Conservation (phyloP, 129 eudicot genomes). For the Dittrichia graveolens region DNA sequence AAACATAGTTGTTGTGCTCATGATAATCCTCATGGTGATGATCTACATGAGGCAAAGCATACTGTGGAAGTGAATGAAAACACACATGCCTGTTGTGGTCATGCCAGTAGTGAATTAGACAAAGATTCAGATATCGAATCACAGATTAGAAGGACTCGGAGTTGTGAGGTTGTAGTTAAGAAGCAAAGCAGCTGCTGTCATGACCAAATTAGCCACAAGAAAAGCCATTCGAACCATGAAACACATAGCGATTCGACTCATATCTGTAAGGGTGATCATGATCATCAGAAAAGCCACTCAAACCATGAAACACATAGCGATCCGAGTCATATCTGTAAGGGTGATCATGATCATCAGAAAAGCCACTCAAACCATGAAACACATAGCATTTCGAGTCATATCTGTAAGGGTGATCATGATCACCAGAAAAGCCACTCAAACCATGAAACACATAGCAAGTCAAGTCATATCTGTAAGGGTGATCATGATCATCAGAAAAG, state of each 20-base stretch:
- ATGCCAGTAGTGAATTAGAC: background rate
- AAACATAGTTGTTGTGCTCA: background rate
- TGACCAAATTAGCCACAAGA: constrained; percentile 26
- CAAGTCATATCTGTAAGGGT: too few relatives aligned
- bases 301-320: too few relatives aligned
- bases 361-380: too few relatives aligned
- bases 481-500: too few relatives aligned
- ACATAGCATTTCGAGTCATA: too few relatives aligned
- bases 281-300: too few relatives aligned
- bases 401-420: too few relatives aligned
- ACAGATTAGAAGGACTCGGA: constrained; percentile 15
- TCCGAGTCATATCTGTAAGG: too few relatives aligned
- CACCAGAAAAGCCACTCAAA: too few relatives aligned
- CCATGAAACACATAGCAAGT: too few relatives aligned
- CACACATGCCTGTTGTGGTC: constrained; percentile 21
- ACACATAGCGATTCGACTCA: background rate
- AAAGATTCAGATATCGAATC: constrained; percentile 15
- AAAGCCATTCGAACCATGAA: constrained; percentile 28
- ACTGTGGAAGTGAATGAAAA: constrained; percentile 1
- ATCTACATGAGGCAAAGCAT: background rate
- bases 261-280: background rate
- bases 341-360: too few relatives aligned
- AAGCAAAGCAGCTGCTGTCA: constrained; percentile 2
- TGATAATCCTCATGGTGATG: constrained; percentile 7
- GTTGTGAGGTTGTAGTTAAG: constrained; percentile 17